A percentile compares a stretch with the other conserved stretches of the same genome.
These are phyloP conservation scores for Chloranthus sessilifolius DNA, from an alignment of 164 flowering plant genomes.

Conservation along the genomic window DNA sequence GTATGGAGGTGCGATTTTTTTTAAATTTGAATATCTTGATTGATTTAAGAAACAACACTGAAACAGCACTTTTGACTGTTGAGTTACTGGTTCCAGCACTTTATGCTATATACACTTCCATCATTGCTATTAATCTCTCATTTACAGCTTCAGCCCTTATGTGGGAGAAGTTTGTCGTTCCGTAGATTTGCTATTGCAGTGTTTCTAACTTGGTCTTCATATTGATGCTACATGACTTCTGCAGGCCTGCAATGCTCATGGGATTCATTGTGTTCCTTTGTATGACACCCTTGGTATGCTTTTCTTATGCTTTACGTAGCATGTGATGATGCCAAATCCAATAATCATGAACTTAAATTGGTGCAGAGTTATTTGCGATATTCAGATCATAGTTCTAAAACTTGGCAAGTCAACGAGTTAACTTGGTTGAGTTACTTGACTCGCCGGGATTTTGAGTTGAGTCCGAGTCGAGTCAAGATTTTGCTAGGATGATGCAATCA, in stretches of 20 bases:
- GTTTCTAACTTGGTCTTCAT: background rate
- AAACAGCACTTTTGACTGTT: background rate
- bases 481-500: too few species aligned
- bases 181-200: too few species aligned
- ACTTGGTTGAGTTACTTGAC: too few species aligned
- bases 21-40: background rate
- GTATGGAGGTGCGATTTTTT: conserved; percentile 73
- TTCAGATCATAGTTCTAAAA: background rate
- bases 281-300: conserved; percentile 90
- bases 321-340: conserved; percentile 2
- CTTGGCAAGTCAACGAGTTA: too few species aligned
- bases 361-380: background rate
- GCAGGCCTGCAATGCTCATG: conserved; percentile 99
- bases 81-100: background rate
- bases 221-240: conserved; percentile 11
- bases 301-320: background rate
- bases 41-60: background rate
- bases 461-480: too few species aligned
- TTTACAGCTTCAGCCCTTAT: background rate
- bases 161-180: background rate
- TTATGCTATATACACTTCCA: background rate
- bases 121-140: background rate
- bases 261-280: conserved; percentile 86
- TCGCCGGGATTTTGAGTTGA: too few species aligned
- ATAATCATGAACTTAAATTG: background rate